Evolutionary conservation across 345 rosid genomes (phyloP), one percentile per base, ranked within the genome.

Genomic region (Cochlearia excelsa): DNA sequence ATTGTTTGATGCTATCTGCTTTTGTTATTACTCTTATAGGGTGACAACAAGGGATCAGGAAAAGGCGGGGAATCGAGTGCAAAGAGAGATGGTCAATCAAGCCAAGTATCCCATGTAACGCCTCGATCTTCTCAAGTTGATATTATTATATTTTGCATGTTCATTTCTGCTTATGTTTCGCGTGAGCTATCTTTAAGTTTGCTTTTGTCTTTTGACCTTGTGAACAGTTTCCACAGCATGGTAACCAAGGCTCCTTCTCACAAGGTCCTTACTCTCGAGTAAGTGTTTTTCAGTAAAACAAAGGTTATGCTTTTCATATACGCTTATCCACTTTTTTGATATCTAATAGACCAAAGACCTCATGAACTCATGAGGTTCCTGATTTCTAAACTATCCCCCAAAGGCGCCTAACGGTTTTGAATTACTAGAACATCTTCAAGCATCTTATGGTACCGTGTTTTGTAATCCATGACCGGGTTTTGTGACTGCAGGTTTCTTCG

Each of bases 1-100:
- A 11, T 53, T 46, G 38, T 59, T 10, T 65, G 61, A 38, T 65
- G 35, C 11, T 64, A 65, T 60, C 10, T 58, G 31, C 6, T 33
- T 37, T 61, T 33, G 30, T 38, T 26, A 28, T 53, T 26, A 46
- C 38, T 6, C 6, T 54, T 40, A 41, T 55, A 88, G 95, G 95
- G 93, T 74, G 95, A 92, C 74, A 73, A 77, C 11, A 86, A 86
- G 78, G 91, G 88, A n/a, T 74, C 82, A 7, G 80, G 66, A 54
- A 88, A 84, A 68, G 79, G 81, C 9, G 93, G 85, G 46, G 98
- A 92, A 28, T 10, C 81, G 42, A 77, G 80, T 51, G 61, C 72
- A 38, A 83, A 72, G 72, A 82, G 67, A 52, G 91, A 81, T 43
- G 77, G 59, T 42, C 87, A 75, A 47, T 73, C 59, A 27, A 69